Evolutionary conservation across 106 monocot genomes (phyloP).

Genomic region (Apostasia ramifera): DNA sequence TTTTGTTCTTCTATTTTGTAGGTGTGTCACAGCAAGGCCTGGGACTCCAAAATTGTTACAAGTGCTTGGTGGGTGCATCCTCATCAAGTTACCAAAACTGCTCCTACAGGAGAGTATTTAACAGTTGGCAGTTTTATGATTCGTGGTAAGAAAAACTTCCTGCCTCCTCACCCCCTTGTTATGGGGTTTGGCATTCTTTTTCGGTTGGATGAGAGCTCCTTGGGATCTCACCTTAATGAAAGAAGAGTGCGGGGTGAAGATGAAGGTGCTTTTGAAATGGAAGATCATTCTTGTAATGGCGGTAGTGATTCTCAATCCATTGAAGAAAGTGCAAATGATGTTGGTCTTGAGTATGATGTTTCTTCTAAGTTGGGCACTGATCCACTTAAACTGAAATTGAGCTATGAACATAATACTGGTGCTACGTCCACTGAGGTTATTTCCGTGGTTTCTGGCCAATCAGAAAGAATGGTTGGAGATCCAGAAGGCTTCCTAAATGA

Average conservation of each 20-base stretch:
- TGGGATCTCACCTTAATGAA: constrained; percentile 94
- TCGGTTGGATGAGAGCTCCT: constrained; percentile 97
- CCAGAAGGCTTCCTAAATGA: constrained; percentile 3
- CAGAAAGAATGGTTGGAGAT: constrained; percentile 10
- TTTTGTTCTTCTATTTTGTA: constrained; percentile 13
- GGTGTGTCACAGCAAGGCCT: constrained; percentile 98
- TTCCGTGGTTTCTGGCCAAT: not conserved
- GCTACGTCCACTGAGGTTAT: not conserved
- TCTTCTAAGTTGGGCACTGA: constrained; percentile 8
- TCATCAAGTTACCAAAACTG: constrained; percentile 99
- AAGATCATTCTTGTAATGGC: constrained; percentile 24
- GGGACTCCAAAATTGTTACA: constrained; percentile 98
- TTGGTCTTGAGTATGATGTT: constrained; percentile 10
- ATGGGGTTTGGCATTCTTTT: constrained; percentile 98
- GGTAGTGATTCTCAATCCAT: constrained; percentile 38
- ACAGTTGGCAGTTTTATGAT: constrained; percentile 99
- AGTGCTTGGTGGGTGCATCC: constrained; percentile 99
- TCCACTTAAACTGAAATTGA: constrained; percentile 3
- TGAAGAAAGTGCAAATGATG: constrained; percentile 28
- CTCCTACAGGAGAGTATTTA: constrained; percentile 96
- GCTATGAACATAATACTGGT: not conserved
- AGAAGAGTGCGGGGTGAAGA: constrained; percentile 90
- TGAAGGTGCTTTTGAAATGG: constrained; percentile 48
- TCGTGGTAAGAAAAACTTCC: constrained; percentile 96
- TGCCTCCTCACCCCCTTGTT: constrained; percentile 92